Conservation (phyloP, 2,329 filamentous ascomycete species). For the Fusarium sp. region DNA sequence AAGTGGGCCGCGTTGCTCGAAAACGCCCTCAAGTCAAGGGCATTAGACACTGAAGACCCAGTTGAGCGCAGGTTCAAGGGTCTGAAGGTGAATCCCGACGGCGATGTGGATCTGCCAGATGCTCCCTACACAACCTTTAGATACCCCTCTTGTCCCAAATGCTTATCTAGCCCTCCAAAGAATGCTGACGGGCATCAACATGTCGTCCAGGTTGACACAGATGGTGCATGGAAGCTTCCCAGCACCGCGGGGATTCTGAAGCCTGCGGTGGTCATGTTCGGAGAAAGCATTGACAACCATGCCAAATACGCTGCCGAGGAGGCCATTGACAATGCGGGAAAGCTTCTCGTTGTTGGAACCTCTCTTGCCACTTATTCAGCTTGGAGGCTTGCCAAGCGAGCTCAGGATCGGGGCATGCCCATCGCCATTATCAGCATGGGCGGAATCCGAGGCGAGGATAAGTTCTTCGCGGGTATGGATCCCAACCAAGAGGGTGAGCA, state of each 20-base stretch:
- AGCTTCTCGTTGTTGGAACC: constrained; percentile 83
- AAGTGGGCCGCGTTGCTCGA: constrained; percentile 81
- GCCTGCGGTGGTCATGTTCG: constrained; percentile 95
- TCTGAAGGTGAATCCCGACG: constrained; percentile 89
- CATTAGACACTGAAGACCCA: constrained; percentile 80
- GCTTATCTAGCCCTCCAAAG: constrained; percentile 70
- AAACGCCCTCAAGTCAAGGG: constrained; percentile 76
- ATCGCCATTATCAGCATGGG: constrained; percentile 90
- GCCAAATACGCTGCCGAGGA: constrained; percentile 82
- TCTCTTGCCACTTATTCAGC: constrained; percentile 95
- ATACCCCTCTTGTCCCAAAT: constrained; percentile 89
- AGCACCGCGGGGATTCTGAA: constrained; percentile 85
- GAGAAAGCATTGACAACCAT: constrained; percentile 77
- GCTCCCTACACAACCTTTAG: constrained; percentile 90
- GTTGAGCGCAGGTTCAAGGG: constrained; percentile 73
- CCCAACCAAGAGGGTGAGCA: constrained; percentile 59
- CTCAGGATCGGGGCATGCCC: constrained; percentile 82
- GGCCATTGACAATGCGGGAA: constrained; percentile 79
- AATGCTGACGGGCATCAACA: constrained; percentile 63
- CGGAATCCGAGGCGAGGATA: constrained; percentile 82
- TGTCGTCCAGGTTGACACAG: constrained; percentile 74
- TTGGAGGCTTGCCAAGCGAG: constrained; percentile 86
- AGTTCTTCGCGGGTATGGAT: constrained; percentile 69
- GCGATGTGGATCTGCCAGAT: constrained; percentile 88
- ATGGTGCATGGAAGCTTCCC: constrained; percentile 78